These are phyloP conservation scores for Globisporangium acanthophoron DNA, from an alignment of 352 stramenopile genomes.

Conservation along the genomic window DNA sequence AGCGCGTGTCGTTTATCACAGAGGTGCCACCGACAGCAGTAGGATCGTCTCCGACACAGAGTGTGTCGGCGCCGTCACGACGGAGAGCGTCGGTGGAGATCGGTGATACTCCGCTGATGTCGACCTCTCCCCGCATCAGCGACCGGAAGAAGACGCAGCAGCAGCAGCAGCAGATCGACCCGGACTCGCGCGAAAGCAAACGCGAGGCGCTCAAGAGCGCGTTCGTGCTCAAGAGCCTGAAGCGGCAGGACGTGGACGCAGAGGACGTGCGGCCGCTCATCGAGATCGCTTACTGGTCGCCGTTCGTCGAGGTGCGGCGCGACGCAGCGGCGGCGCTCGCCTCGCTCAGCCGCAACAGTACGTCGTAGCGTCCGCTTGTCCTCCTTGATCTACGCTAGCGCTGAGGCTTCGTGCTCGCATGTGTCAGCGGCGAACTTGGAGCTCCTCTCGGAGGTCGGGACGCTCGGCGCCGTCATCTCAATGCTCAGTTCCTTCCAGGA, in stretches of 20 bases:
- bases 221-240: conserved; percentile 26
- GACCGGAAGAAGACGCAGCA: background rate
- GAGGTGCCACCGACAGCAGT: no score
- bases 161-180: background rate
- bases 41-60: no score
- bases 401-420: background rate
- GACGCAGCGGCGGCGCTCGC: conserved; percentile 70
- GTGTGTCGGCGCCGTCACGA: no score
- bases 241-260: conserved; percentile 50
- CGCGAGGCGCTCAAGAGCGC: conserved; percentile 25
- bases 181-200: conserved; percentile 10
- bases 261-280: conserved; percentile 73
- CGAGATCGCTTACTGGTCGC: conserved; percentile 86
- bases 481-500: conserved; percentile 53
- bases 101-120: no score
- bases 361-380: conserved; percentile 1
- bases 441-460: conserved; percentile 58
- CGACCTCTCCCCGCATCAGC: background rate
- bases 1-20: no score
- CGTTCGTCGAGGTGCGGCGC: conserved; percentile 72
- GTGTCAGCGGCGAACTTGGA: conserved; percentile 56
- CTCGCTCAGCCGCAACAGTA: conserved; percentile 72
- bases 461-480: conserved; percentile 66
- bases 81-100: no score
- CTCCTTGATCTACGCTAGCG: background rate